Evolutionary conservation across 352 stramenopile genomes (phyloP), one percentile per base, ranked within the genome.

Genomic region (Phytophthora ohioensis): DNA sequence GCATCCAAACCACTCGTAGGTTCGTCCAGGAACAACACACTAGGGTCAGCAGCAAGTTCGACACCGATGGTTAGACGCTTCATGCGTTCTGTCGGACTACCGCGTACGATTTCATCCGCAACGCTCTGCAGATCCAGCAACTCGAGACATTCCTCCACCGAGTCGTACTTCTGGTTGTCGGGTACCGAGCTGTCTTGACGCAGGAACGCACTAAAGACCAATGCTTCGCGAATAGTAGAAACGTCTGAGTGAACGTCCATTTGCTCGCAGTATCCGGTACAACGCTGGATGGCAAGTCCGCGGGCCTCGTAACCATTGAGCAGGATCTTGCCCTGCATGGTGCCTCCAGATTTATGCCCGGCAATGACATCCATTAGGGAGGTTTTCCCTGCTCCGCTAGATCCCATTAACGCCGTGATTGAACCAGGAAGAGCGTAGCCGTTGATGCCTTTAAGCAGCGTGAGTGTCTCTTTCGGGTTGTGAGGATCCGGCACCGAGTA

Each of bases 361-460:
- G 93, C 88, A 47, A 98, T 92, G 2, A 98, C 92, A 79, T 98
- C 92, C 67, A 97, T 90, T 8, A 98, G 79, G 6, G 94, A 98
- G 4, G 92, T 97, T 69, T 98, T 97, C 5, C 92, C 90, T 42
- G 86, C 81, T 42, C 85, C 84, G 0, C 61, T 78, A 2, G 73
- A 79, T 11, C 83, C 83, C 76, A 90, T 88, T 15, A 91, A 57
- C 0, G 82, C 82, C 2, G 75, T 81, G 31, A 91, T 81, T 4
- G 59, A 67, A 7, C 83, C 82, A 2, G 82, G 82, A 1, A 65
- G 10, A 13, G 76, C 73, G 35, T 74, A 73, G 5, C 77, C 82
- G 30, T 45, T 78, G 56, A 91, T 80, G 4, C 76, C 67, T 17
- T 75, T 71, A 13, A 97, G 72, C 31, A 97, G 65, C n/a, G 90